Base-by-base conservation (phyloP, 1,284 basidiomycete species). In the Ceratobasidium theobromae region DNA sequence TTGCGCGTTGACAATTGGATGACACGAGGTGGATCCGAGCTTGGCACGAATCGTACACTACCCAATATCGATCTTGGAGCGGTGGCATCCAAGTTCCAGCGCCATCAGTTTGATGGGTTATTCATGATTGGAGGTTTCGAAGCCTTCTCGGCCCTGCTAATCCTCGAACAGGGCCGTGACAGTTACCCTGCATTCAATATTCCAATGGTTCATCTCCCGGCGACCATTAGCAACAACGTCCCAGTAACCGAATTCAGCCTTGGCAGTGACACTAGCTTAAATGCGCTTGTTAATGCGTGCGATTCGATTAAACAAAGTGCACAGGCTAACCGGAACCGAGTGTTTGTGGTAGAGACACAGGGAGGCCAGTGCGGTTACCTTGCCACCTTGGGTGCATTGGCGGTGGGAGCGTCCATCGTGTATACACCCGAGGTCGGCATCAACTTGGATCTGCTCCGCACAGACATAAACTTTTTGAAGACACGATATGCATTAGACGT, bases 241-340 rank as follows among this genome's bases (percentile, higher is more conserved):
- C 96, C 97, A 1, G 77, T 98, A 79, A 98, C 95, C 67, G 95
- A 99, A 76, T 95, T 93, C 77, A 95, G 93, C 75, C 79, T 99
- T 62, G 96, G 96, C 14, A 91, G 88, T 69, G 96, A 99, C 75
- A 99, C 96, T 33, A 93, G 91, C 75, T 80, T 99, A 81, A 98
- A 98, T 74, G 94, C 95, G 1, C 82, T 99, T n/a, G 94, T 98
- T 40, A 90, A 94, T 69, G 95, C 97, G 2, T 98, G 95, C 75
- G 97, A 99, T 77, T 89, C 95, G 32, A 97, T 99, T 79, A 97
- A 95, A 80, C 97, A 99, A 81, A 95, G 91, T 73, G 96, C 97
- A 4, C 92, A 91, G 55, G 96, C 96, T 4, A 95, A 92, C 72
- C 79, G 96, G 70, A 96, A 98, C 76, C 81, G 96, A 52, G 95